A percentile compares a stretch with the other conserved stretches of the same genome.
These are phyloP conservation scores for Marchantia polymorpha DNA, from an alignment of 225 moss, liverwort and hornwort species.

Conservation along the genomic window DNA sequence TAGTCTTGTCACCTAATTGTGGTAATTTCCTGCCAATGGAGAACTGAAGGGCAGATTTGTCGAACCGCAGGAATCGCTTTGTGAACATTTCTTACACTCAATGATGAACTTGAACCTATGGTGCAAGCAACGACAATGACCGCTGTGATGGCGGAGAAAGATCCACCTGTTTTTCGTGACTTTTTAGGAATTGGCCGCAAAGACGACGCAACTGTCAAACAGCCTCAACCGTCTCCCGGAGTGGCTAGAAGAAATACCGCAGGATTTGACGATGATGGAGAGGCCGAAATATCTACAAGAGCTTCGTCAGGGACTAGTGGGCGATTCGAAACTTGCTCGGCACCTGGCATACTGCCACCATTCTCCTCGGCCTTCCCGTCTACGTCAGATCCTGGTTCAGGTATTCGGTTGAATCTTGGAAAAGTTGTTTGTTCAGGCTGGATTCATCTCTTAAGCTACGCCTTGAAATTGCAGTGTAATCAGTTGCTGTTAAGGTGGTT, in stretches of 20 bases:
- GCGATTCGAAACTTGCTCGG: slow-evolving; percentile 57
- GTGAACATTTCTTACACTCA: not conserved
- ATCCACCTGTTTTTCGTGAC: slow-evolving; percentile 86
- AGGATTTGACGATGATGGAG: slow-evolving; percentile 69
- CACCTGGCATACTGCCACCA: slow-evolving; percentile 63
- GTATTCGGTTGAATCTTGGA: slow-evolving; percentile 26
- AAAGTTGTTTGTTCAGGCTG: not conserved
- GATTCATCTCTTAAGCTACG: not conserved
- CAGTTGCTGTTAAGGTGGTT: no score
- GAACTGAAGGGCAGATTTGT: not conserved
- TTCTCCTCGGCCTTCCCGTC: slow-evolving; percentile 60
- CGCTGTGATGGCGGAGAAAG: slow-evolving; percentile 92
- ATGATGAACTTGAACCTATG: slow-evolving; percentile 20
- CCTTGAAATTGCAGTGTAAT: no score
- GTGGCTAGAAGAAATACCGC: slow-evolving; percentile 46
- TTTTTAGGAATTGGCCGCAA: slow-evolving; percentile 83
- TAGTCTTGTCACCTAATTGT: not conserved
- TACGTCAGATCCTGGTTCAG: slow-evolving; percentile 89
- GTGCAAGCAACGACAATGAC: slow-evolving; percentile 63
- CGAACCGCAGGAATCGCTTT: not conserved
- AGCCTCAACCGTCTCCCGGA: slow-evolving; percentile 52
- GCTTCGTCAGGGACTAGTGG: slow-evolving; percentile 63
- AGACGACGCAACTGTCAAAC: slow-evolving; percentile 52
- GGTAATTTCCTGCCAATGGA: no score
- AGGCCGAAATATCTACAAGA: slow-evolving; percentile 62